Base-by-base conservation (phyloP, 2,329 filamentous ascomycete genomes). In the Ophiostoma populinum region DNA sequence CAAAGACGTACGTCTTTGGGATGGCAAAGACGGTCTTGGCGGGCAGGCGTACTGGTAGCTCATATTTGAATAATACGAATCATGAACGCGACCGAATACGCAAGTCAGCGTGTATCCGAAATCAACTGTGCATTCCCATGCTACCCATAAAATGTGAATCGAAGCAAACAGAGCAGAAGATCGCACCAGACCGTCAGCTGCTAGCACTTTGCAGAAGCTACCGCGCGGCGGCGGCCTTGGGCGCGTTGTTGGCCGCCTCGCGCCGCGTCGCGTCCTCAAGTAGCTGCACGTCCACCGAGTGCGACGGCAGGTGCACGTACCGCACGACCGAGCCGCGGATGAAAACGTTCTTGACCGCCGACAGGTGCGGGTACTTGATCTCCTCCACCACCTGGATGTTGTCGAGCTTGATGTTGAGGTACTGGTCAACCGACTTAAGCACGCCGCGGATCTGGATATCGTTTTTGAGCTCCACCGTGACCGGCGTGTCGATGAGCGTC, bases 381-480 rank as follows among this genome's bases (percentile, higher is more conserved):
- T 95, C 83, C 46, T 98, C 86, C 18, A 93, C 70, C 21, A 95
- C 87, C 43, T 76, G 70, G 42, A 95, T 92, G 51, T 94, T 83
- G 52, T 98, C 90, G 34, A 98, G 73, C 65, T 95, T 95, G 62
- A 98, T 94, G 62, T 98, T 98, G 52, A 98, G 73, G 60, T 92
- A 98, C 63, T 95, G 90, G 55, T 98, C 90, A 46, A 98, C 87
- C 52, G 81, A 92, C 66, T 95, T 98, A 46, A 98, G 68, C 24
- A 78, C 92, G 46, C 90, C 90, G 49, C 82, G 81, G 55, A 98
- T 92, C 54, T 86, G 85, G 48, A 98, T 92, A 61, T 98, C 90
- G 57, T 98, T 98, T 63, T 98, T 98, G 56, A 98, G 80, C 65
- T 98, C 90, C 54, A 98, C 85, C 31, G 86, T 95, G 51, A 98